phyloP scores from a whole-genome alignment of 192 early-diverging fungal species.

The Gryganskiella cystojenkinii region DNA sequence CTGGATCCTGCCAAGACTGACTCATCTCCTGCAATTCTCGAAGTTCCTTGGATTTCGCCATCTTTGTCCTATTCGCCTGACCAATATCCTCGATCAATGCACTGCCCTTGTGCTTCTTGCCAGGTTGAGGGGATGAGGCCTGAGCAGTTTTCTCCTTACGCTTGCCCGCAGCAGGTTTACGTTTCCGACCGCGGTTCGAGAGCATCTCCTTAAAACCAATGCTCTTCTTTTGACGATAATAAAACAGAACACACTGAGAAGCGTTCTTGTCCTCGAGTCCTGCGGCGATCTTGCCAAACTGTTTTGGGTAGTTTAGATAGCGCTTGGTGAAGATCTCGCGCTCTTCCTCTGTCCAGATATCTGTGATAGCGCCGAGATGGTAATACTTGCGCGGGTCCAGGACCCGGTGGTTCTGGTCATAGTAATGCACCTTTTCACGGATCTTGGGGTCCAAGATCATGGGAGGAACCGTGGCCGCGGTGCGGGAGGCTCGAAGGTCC shows the following conservation, averaged over 20 bases:
- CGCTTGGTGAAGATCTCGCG: constrained; percentile 70
- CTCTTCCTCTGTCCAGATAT: constrained; percentile 75
- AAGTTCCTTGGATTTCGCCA: constrained; percentile 56
- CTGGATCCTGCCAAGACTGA: constrained; percentile 48
- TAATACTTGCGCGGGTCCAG: constrained; percentile 71
- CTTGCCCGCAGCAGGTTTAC: constrained; percentile 39
- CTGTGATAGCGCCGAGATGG: constrained; percentile 65
- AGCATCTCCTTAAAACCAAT: constrained; percentile 76
- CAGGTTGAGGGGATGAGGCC: constrained; percentile 46
- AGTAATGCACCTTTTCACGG: constrained; percentile 61
- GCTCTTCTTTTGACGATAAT: constrained; percentile 83
- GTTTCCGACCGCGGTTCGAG: constrained; percentile 58
- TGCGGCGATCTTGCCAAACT: constrained; percentile 78
- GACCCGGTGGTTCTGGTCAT: constrained; percentile 69
- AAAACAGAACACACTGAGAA: constrained; percentile 78
- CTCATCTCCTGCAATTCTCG: constrained; percentile 59
- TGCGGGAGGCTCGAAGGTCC: constrained; percentile 75
- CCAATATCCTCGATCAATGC: constrained; percentile 64
- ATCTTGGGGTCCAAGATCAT: constrained; percentile 75
- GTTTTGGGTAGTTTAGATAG: constrained; percentile 77
- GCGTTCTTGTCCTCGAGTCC: constrained; percentile 72
- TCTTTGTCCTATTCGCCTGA: constrained; percentile 59
- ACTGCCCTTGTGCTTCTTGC: constrained; percentile 46
- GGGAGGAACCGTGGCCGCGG: constrained; percentile 75
- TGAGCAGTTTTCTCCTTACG: constrained; percentile 62